Evolutionary conservation across 352 stramenopile genomes (phyloP).

Genomic region (Chrysophaeum taylorii): DNA sequence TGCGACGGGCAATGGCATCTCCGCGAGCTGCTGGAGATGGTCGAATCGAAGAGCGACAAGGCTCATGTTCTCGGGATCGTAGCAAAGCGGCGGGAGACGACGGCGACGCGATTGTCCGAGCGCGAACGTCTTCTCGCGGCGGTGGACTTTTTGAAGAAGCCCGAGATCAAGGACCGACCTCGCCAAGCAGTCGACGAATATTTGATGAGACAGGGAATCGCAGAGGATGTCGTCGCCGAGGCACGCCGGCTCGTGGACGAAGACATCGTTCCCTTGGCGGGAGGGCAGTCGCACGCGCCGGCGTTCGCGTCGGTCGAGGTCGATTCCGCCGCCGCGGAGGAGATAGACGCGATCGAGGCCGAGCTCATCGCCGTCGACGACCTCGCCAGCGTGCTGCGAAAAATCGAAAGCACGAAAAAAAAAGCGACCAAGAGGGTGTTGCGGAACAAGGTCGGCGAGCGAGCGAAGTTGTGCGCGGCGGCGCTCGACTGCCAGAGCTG

Average conservation of each 20-base stretch:
- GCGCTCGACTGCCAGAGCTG: conserved; percentile 12
- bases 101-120: background rate
- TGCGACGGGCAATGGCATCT: background rate
- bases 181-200: background rate
- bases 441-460: background rate
- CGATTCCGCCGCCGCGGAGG: background rate
- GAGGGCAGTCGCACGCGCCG: background rate
- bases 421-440: background rate
- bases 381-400: background rate
- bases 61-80: background rate
- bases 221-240: background rate
- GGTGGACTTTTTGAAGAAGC: background rate
- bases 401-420: conserved; percentile 12
- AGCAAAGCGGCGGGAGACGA: background rate
- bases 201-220: background rate
- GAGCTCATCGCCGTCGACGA: no score
- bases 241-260: background rate
- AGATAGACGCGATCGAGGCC: background rate
- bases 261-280: background rate
- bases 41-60: background rate
- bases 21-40: background rate
- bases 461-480: background rate
- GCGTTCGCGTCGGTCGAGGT: background rate
- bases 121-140: background rate
- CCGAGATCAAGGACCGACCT: background rate